Evolutionary conservation across 1,284 basidiomycete genomes (phyloP).

Genomic region (Stereum hirsutum): DNA sequence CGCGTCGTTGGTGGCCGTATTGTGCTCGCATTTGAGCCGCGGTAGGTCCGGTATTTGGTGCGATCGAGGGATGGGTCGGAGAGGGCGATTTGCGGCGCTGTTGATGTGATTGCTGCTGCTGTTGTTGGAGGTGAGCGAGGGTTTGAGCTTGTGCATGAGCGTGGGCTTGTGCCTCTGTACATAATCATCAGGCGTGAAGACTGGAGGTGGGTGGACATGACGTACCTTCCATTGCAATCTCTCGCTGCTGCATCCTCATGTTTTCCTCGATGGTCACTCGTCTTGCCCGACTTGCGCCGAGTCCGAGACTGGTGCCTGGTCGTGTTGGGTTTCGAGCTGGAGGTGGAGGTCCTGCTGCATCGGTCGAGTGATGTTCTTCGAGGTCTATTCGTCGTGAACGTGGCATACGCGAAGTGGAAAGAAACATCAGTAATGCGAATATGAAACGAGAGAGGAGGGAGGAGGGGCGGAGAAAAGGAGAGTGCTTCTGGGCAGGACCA

Average conservation of each 20-base stretch:
- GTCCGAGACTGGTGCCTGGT: conserved; percentile 44
- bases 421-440: conserved; percentile 60
- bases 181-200: background rate
- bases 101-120: conserved; percentile 15
- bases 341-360: conserved; percentile 1
- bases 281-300: conserved; percentile 27
- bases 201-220: conserved; percentile 1
- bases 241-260: conserved; percentile 35
- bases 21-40: conserved; percentile 20
- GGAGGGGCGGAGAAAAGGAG: conserved; percentile 14
- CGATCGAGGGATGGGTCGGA: conserved; percentile 29
- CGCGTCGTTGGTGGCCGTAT: conserved; percentile 47
- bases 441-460: conserved; percentile 33
- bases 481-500: background rate
- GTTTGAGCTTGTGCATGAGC: conserved; percentile 13
- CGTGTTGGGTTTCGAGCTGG: conserved; percentile 19
- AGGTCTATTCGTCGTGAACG: background rate
- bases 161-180: background rate
- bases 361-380: background rate
- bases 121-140: no score
- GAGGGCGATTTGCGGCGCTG: conserved; percentile 42
- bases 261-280: conserved; percentile 45
- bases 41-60: no score
- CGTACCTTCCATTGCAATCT: conserved; percentile 21
- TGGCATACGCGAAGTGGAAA: conserved; percentile 7